A percentile compares a stretch with the other conserved stretches of the same genome.
Conservation (phyloP, 2,329 filamentous ascomycete genomes). For the Colletotrichum eleusines region DNA sequence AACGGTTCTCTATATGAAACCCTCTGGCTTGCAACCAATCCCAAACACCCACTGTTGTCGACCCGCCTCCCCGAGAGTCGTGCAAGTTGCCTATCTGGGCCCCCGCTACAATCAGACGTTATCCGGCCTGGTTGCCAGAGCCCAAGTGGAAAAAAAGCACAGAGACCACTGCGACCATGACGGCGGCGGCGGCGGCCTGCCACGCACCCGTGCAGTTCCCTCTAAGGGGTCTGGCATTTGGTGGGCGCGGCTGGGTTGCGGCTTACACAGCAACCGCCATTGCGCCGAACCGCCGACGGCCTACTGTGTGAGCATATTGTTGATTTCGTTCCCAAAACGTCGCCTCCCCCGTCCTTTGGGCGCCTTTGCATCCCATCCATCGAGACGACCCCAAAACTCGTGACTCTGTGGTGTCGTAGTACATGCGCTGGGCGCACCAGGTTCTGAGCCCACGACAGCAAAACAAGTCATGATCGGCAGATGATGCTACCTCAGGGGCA, state of each 20-base stretch:
- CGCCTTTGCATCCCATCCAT: not conserved
- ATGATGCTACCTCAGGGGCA: not conserved
- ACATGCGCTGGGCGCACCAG: too few relatives aligned
- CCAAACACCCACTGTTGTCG: not conserved
- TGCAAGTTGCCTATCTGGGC: not conserved
- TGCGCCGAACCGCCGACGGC: not conserved
- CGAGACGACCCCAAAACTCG: not conserved
- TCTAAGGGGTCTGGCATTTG: conserved; percentile 21
- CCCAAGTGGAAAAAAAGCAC: conserved; percentile 8
- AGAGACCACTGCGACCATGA: conserved; percentile 23
- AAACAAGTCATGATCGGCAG: conserved; percentile 9
- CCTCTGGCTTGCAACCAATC: conserved; percentile 3
- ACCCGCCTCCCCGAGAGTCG: conserved; percentile 3
- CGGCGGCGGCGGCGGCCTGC: not conserved
- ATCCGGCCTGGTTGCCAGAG: not conserved
- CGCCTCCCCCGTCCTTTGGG: not conserved
- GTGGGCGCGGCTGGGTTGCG: conserved; percentile 12
- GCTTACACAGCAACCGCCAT: not conserved
- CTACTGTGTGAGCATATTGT: not conserved
- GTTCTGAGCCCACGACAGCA: too few relatives aligned
- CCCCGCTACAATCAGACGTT: not conserved
- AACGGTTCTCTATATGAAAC: not conserved
- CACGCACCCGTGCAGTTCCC: not conserved
- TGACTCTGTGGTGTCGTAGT: not conserved
- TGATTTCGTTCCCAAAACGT: not conserved